Percentiles rank a stretch among this genome's conserved stretches.
These are phyloP conservation scores for Globisporangium iwayamae DNA, from an alignment of 352 stramenopile genomes.

Conservation along the genomic window DNA sequence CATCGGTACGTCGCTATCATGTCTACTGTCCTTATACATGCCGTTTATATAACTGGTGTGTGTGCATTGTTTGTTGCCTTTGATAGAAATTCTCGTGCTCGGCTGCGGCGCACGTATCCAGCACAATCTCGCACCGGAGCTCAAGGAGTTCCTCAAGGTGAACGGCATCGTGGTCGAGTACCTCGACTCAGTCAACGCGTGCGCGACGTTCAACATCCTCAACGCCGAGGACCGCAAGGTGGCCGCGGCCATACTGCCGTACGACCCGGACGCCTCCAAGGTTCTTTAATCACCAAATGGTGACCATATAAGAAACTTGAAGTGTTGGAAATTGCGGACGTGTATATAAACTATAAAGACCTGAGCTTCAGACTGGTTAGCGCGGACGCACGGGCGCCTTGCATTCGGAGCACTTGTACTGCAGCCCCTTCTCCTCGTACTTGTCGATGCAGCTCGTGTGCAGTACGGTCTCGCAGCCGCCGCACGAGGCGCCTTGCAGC, in stretches of 20 bases:
- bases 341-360: conserved; percentile 2
- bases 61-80: neutral
- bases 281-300: neutral
- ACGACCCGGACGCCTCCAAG: conserved; percentile 36
- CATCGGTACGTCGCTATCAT: conserved; percentile 33
- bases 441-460: conserved; percentile 61
- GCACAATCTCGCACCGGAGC: conserved; percentile 45
- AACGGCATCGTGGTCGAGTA: conserved; percentile 87
- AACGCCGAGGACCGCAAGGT: conserved; percentile 87
- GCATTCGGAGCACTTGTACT: conserved; percentile 59
- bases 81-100: conserved; percentile 74
- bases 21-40: neutral
- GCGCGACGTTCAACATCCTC: conserved; percentile 90
- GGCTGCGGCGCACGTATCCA: conserved; percentile 68
- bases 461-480: conserved; percentile 38
- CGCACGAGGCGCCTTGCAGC: conserved; percentile 56
- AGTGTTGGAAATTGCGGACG: neutral
- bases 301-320: neutral
- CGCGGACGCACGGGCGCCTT: conserved; percentile 31
- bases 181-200: conserved; percentile 80
- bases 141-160: conserved; percentile 76
- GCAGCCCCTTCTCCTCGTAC: conserved; percentile 53
- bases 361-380: neutral
- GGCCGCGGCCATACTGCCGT: conserved; percentile 72
- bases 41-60: neutral